phyloP scores from a whole-genome alignment of 305 asterid genomes.

The Fraxinus baroniana region DNA sequence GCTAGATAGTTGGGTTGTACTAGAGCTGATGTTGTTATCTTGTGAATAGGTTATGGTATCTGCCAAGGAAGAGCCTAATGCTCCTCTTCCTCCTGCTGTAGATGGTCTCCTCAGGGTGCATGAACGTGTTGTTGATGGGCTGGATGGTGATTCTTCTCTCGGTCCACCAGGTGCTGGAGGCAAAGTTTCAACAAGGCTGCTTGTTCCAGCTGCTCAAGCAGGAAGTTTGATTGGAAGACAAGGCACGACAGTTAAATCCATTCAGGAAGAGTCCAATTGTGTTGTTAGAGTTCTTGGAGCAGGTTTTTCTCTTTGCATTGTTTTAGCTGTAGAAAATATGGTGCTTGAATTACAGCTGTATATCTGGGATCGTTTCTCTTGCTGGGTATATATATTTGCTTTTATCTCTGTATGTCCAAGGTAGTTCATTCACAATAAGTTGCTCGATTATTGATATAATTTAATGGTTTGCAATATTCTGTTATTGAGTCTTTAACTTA shows the following conservation, averaged over 20 bases:
- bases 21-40: conserved; percentile 25
- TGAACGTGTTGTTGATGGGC: conserved; percentile 81
- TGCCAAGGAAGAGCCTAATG: conserved; percentile 91
- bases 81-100: conserved; percentile 90
- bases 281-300: conserved; percentile 83
- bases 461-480: conserved; percentile 5
- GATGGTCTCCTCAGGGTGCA: conserved; percentile 93
- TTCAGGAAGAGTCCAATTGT: conserved; percentile 90
- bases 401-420: conserved; percentile 17
- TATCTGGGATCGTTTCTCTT: conserved; percentile 1
- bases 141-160: conserved; percentile 65
- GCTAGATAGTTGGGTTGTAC: conserved; percentile 10
- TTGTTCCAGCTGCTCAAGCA: conserved; percentile 93
- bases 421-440: neutral
- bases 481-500: neutral
- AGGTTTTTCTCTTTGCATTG: conserved; percentile 48
- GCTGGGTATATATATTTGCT: conserved; percentile 1
- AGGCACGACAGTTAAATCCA: conserved; percentile 88
- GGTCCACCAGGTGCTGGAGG: conserved; percentile 53
- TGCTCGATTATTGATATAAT: neutral
- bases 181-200: conserved; percentile 76
- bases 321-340: conserved; percentile 16
- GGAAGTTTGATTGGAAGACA: conserved; percentile 96
- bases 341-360: conserved; percentile 15
- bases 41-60: conserved; percentile 81